phyloP scores from a whole-genome alignment of 176 grass and related monocot species.

The Aegilops sharonensis region DNA sequence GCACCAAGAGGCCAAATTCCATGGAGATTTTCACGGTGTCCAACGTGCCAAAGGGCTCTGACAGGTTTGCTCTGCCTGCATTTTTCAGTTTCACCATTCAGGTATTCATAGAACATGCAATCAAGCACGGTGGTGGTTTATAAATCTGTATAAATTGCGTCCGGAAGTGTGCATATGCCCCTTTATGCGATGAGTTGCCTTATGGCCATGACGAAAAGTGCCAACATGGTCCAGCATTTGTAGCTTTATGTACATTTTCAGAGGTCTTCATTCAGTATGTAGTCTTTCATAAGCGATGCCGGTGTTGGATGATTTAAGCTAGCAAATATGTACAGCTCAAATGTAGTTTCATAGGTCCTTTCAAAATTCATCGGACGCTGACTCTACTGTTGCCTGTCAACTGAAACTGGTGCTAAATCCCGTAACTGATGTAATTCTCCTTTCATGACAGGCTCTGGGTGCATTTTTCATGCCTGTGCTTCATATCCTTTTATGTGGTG shows the following conservation, averaged over 20 bases:
- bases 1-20: conserved; percentile 43
- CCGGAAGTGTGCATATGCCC: background rate
- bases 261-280: background rate
- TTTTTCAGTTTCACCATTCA: background rate
- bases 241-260: background rate
- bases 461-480: conserved; percentile 76
- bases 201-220: background rate
- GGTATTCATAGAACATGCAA: background rate
- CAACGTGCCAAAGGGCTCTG: conserved; percentile 55
- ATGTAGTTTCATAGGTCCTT: background rate
- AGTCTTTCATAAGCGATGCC: background rate
- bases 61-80: conserved; percentile 45
- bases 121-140: background rate
- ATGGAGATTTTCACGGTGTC: conserved; percentile 85
- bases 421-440: background rate
- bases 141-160: background rate
- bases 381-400: background rate
- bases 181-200: background rate
- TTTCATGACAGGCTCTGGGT: conserved; percentile 78
- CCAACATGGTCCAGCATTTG: background rate
- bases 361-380: background rate
- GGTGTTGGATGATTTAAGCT: background rate
- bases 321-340: background rate
- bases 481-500: conserved; percentile 71
- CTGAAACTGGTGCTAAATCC: background rate